Base-by-base conservation (phyloP, 352 stramenopile genomes). In the Globisporangium iwayamae region DNA sequence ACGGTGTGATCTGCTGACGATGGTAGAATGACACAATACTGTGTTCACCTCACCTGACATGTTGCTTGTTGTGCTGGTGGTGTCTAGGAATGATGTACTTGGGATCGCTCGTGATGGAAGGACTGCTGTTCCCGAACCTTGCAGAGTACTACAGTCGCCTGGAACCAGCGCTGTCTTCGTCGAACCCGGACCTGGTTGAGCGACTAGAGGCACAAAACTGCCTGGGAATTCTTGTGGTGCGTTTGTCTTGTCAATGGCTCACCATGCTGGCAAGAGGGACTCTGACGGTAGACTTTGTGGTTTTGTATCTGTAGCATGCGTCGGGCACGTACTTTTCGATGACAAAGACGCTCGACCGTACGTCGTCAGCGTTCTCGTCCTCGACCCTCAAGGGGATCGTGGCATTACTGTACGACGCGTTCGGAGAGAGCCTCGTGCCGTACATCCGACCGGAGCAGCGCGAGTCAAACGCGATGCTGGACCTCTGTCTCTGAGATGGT, bases 51-150 rank as follows among this genome's bases (percentile, higher is more conserved):
- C n/a, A 34, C 20, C 7, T 41, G 22, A 54, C 14, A 7, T 45
- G 13, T 11, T 36, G 1, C 36, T 22, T 25, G 22, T 25, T 41
- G 28, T 13, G 22, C 36, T 28, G 8, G 8, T 51, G 25, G 16
- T 53, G 3, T n/a, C 4, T 50, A 91, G 83, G 83, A 8, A 87
- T 97, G 72, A 80, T 95, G 38, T 86, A 91, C 36, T 86, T 98
- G 71, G 95, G 95, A n/a, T 82, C 90, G 43, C 79, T 97, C 18
- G 91, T 96, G 20, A 87, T 98, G 62, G 92, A 98, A 74, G 91
- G 82, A 13, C 87, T 98, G 74, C 76, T 98, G 14, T 92, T 98
- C 38, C 92, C 93, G 2, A 83, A 97, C 58, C 71, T 96, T 20
- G 69, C 82, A 36, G 65, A 83, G 43, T 97, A 98, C 68, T 98